Base-by-base conservation (phyloP, 495 filamentous ascomycete genomes). In the Podospora comata region DNA sequence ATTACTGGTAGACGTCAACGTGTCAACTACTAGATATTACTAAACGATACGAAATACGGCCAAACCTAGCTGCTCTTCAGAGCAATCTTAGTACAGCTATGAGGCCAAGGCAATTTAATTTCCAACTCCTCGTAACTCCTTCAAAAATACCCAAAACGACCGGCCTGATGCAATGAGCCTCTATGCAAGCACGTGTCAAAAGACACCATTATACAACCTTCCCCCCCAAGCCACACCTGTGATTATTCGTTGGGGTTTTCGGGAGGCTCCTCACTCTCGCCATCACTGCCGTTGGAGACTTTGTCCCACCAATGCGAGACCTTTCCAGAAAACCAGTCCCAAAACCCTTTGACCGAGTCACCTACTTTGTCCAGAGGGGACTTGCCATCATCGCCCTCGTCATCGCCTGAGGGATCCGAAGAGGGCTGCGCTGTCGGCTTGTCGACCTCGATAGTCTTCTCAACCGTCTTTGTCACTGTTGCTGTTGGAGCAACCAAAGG, bases 261-360 rank as follows among this genome's bases (percentile, higher is more conserved):
- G 2, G 61, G 61, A 32, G 61, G 61, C 5, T 58, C 64, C 5
- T 53, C 62, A 60, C 64, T 64, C 34, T 68, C 19, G 5, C 59
- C 59, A n/a, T 63, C 5, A 7, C 77, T 76, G 3, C 72, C 18
- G 7, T 28, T 63, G 4, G 61, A 44, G 5, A 84, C 70, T 53
- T 79, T 75, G 5, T 76, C 78, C 70, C 83, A 78, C 58, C 82
- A 71, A 19, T 78, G 72, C 56, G 79, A 72, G 1, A 85, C 70
- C 71, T 84, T 80, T 15, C 78, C 80, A 18, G 77, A 80, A 30
- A 85, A 74, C 85, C 84, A 87, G 30, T 83, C 75, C 83, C 80
- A 83, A 62, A 82, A 84, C 0, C 72, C 65, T 58, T 77, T 72
- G 48, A 74, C 63, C 4, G 73, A 68, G 0, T 70, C 68, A 23